Evolutionary conservation across 1,139 yeast genomes (phyloP).

Genomic region (Saccharomyces hybrid): DNA sequence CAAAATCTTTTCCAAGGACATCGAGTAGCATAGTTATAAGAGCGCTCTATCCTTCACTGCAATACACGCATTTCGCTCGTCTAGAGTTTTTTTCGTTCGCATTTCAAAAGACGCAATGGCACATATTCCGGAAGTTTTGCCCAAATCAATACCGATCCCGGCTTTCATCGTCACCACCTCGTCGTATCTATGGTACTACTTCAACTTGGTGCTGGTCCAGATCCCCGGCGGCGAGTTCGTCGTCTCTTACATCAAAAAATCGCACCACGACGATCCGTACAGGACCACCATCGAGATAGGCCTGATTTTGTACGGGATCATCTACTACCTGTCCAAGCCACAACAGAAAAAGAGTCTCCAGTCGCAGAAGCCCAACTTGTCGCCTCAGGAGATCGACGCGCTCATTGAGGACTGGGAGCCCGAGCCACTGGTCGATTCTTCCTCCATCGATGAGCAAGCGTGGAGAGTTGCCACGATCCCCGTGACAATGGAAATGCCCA

Average conservation of each 20-base stretch:
- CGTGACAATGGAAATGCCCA: constrained; percentile 45
- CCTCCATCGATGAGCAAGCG: constrained; percentile 39
- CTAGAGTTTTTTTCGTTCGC: constrained; percentile 32
- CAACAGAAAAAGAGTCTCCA: constrained; percentile 77
- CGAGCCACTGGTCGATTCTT: constrained; percentile 62
- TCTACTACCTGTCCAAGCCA: constrained; percentile 63
- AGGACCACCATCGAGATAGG: constrained; percentile 77
- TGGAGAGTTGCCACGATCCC: constrained; percentile 65
- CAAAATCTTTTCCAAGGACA: background rate
- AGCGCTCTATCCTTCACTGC: background rate
- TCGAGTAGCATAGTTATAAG: background rate
- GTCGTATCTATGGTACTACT: constrained; percentile 23
- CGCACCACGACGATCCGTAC: constrained; percentile 90
- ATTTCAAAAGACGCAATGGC: background rate
- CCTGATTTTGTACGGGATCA: constrained; percentile 73
- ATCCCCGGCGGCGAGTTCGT: constrained; percentile 80
- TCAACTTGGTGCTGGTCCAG: constrained; percentile 9
- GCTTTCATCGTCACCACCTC: constrained; percentile 17
- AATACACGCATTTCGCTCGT: background rate
- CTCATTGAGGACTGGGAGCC: constrained; percentile 89
- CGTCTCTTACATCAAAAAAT: constrained; percentile 72
- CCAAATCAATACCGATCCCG: constrained; percentile 27
- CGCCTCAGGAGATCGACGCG: constrained; percentile 68
- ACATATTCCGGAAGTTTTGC: constrained; percentile 20
- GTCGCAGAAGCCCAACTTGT: constrained; percentile 59